These are phyloP conservation scores for Yarrowia deformans DNA, from an alignment of 805 yeast species.

Conservation along the genomic window DNA sequence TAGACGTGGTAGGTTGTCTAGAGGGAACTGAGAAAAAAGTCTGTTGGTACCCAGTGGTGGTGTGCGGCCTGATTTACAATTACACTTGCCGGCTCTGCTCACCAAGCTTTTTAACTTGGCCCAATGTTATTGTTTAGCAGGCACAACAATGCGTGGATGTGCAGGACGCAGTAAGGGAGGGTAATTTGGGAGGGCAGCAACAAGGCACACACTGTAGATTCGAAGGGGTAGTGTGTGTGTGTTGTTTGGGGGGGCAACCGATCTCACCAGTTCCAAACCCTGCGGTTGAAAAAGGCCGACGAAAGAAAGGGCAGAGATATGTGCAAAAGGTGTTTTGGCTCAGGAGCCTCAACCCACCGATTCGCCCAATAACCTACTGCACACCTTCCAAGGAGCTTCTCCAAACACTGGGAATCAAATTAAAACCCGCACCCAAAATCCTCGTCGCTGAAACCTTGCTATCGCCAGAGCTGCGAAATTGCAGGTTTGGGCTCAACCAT, in stretches of 20 bases:
- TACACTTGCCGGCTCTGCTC: slow-evolving; percentile 36
- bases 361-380: slow-evolving; percentile 13
- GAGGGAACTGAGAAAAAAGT: slow-evolving; percentile 3
- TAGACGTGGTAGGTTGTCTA: slow-evolving; percentile 6
- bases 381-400: background rate
- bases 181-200: slow-evolving; percentile 35
- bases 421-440: slow-evolving; percentile 22
- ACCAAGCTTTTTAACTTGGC: slow-evolving; percentile 35
- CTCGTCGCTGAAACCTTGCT: slow-evolving; percentile 35
- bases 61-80: slow-evolving; percentile 36
- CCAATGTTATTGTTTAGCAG: slow-evolving; percentile 32
- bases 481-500: slow-evolving; percentile 13
- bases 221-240: background rate
- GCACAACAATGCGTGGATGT: slow-evolving; percentile 37
- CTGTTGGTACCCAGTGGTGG: slow-evolving; percentile 13
- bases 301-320: background rate
- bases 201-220: background rate
- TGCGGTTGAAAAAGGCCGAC: too few relatives aligned
- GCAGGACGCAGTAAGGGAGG: slow-evolving; percentile 36
- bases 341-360: slow-evolving; percentile 2
- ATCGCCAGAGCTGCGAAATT: slow-evolving; percentile 23
- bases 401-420: slow-evolving; percentile 8
- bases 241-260: background rate
- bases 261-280: too few relatives aligned
- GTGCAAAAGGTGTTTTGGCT: slow-evolving; percentile 3